Evolutionary conservation across 257 asterid genomes (phyloP).

Genomic region (Jaltomata sinuosa): DNA sequence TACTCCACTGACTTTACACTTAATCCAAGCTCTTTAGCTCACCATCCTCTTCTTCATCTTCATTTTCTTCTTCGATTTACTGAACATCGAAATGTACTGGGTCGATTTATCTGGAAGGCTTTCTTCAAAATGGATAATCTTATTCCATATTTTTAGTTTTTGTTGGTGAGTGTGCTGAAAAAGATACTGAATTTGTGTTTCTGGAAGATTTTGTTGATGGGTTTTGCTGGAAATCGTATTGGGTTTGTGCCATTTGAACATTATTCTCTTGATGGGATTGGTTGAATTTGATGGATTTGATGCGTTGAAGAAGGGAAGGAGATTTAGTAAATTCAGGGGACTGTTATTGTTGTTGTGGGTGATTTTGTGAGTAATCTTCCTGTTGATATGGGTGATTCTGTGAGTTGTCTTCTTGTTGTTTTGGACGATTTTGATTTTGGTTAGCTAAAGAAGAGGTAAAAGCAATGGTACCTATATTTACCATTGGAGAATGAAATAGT

Average conservation of each 20-base stretch:
- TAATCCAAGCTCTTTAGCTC: slow-evolving; percentile 43
- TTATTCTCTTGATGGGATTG: background rate
- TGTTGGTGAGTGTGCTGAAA: slow-evolving; percentile 1
- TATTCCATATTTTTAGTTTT: background rate
- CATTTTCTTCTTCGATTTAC: slow-evolving; percentile 11
- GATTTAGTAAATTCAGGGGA: slow-evolving; percentile 22
- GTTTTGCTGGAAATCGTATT: slow-evolving; percentile 10
- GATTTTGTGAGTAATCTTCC: slow-evolving; percentile 5
- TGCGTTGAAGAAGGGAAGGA: slow-evolving; percentile 64
- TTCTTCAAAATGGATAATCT: background rate
- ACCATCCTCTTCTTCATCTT: slow-evolving; percentile 7
- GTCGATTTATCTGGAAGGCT: background rate
- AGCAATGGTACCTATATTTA: slow-evolving; percentile 73
- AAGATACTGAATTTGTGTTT: slow-evolving; percentile 11
- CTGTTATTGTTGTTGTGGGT: background rate
- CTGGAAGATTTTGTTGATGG: background rate
- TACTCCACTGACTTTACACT: slow-evolving; percentile 44
- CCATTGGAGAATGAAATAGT: background rate
- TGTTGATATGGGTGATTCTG: background rate
- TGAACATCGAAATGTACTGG: slow-evolving; percentile 9
- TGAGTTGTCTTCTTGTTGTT: background rate
- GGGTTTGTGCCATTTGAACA: slow-evolving; percentile 1
- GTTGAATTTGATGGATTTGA: slow-evolving; percentile 46
- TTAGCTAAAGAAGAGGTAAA: slow-evolving; percentile 46
- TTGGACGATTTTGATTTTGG: slow-evolving; percentile 29